These are phyloP conservation scores for Fomitiporia mediterranea DNA, from an alignment of 1,284 basidiomycete species.

Conservation along the genomic window DNA sequence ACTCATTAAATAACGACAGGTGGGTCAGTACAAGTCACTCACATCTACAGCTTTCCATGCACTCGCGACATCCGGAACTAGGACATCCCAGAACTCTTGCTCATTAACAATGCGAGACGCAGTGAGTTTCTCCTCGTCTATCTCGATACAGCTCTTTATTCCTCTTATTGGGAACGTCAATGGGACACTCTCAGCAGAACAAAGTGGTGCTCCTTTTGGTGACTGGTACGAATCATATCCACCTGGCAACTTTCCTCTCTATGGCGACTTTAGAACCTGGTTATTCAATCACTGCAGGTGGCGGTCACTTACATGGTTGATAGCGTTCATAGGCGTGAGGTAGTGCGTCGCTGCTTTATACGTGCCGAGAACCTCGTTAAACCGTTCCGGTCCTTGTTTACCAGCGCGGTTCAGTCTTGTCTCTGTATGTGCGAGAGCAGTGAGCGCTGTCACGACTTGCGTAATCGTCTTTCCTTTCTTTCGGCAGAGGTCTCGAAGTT, in stretches of 20 bases:
- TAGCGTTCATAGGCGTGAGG: slow-evolving; percentile 15
- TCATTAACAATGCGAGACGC: neutral
- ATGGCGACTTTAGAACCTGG: neutral
- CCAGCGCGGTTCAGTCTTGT: slow-evolving; percentile 12
- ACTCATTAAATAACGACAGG: neutral
- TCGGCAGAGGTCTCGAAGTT: slow-evolving; percentile 15
- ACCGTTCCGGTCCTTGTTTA: slow-evolving; percentile 15
- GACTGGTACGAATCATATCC: slow-evolving; percentile 13
- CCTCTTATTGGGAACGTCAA: slow-evolving; percentile 12
- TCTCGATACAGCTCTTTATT: slow-evolving; percentile 3
- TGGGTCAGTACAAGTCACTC: neutral
- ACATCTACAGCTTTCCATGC: slow-evolving; percentile 20
- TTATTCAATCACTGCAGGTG: neutral
- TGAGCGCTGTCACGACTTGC: slow-evolving; percentile 21
- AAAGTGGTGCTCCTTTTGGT: slow-evolving; percentile 9
- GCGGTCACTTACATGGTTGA: slow-evolving; percentile 17
- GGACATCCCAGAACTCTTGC: slow-evolving; percentile 19
- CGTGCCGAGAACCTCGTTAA: slow-evolving; percentile 12
- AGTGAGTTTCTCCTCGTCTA: neutral
- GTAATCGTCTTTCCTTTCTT: slow-evolving; percentile 19
- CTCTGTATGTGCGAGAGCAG: slow-evolving; percentile 19
- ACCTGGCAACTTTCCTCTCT: slow-evolving; percentile 20
- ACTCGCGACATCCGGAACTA: slow-evolving; percentile 17
- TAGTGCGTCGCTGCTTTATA: slow-evolving; percentile 14
- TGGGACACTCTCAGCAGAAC: slow-evolving; percentile 18